Evolutionary conservation across 768 basidiomycete genomes (phyloP), one percentile per base, ranked within the genome.

Genomic region (Obba rivulosa): DNA sequence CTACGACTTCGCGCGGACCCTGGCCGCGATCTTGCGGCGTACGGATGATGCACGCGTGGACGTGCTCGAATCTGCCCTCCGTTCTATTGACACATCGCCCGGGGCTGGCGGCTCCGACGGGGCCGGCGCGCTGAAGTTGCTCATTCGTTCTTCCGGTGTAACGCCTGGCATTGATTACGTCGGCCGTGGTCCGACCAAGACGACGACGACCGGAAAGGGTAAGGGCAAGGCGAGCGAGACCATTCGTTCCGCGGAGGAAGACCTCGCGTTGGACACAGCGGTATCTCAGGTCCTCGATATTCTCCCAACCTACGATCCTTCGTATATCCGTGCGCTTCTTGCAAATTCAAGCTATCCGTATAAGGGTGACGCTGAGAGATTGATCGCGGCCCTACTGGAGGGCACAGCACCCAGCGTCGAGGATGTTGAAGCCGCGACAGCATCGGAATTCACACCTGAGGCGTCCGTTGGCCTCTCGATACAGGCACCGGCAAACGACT

Each of bases 271-370:
- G 17, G 81, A 86, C 46, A 45, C 76, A 20, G 76, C 82, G 43
- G 69, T 87, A 22, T 70, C 77, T 0, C 84, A 90, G 56, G 80
- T 92, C 10, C 72, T 87, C 11, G 89, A 89, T 53, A 80, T 92
- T 52, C 69, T 93, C 31, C 86, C 89, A 0, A 76, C 87, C 37
- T 68, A 78, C 22, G 62, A 76, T 0, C 69, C 75, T 0, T 58
- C 59, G 2, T 87, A 91, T 56, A 67, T 92, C 43, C 75, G 75
- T 31, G 73, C 71, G 17, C 67, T 89, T 17, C 72, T 92, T 11
- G 48, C 53, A 11, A 74, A 78, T 47, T 63, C 72, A 2, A 71
- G 65, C 23, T 73, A 67, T 20, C 63, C 73, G 7, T 85, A 79
- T 56, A 58, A 61, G n/a, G 74, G 77, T 2, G 73, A 75, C 28